Conservation (phyloP, 2,329 filamentous ascomycete species). For the Clonostachys byssicola region DNA sequence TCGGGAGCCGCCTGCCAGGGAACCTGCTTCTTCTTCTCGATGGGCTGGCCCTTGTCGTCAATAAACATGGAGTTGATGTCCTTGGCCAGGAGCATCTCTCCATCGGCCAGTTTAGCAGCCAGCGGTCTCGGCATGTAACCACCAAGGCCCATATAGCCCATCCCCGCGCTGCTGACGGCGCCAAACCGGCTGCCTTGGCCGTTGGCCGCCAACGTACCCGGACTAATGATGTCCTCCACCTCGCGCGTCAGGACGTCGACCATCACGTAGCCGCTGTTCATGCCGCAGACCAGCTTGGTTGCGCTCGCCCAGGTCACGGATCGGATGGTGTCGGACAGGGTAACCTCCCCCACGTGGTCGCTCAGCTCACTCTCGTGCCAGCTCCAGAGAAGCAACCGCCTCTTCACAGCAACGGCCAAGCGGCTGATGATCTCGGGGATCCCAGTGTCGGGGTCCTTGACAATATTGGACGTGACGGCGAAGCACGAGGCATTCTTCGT, state of each 20-base stretch:
- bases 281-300: slow-evolving; percentile 80
- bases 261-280: slow-evolving; percentile 87
- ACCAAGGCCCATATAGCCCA: slow-evolving; percentile 95
- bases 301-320: slow-evolving; percentile 89
- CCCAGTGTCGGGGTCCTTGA: slow-evolving; percentile 80
- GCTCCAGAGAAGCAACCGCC: slow-evolving; percentile 84
- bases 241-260: slow-evolving; percentile 76
- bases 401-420: slow-evolving; percentile 88
- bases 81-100: slow-evolving; percentile 89
- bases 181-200: slow-evolving; percentile 72
- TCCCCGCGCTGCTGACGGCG: slow-evolving; percentile 76
- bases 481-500: slow-evolving; percentile 89
- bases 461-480: slow-evolving; percentile 91
- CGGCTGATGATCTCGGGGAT: slow-evolving; percentile 92
- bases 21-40: slow-evolving; percentile 81
- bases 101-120: slow-evolving; percentile 75
- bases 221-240: slow-evolving; percentile 74
- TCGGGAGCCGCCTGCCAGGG: slow-evolving; percentile 88
- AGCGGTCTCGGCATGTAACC: slow-evolving; percentile 89
- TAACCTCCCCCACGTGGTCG: slow-evolving; percentile 67
- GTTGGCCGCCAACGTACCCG: slow-evolving; percentile 57
- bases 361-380: slow-evolving; percentile 94
- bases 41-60: slow-evolving; percentile 73
- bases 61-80: slow-evolving; percentile 96
- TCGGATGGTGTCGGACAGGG: slow-evolving; percentile 77